Base-by-base conservation (phyloP, 2,329 filamentous ascomycete species). In the Rhynchosporium secalis region DNA sequence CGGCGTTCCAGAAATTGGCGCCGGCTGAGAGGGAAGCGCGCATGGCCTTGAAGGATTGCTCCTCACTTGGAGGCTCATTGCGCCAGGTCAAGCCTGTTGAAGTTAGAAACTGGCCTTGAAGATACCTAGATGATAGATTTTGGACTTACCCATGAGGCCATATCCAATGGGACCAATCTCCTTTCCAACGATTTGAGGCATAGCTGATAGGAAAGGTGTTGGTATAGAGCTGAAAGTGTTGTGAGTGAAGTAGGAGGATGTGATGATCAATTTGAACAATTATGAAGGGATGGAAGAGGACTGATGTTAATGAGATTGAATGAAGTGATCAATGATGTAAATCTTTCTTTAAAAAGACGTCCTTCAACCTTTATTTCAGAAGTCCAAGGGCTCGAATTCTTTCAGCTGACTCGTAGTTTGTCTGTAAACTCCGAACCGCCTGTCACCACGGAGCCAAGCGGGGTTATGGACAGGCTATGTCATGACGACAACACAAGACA, bases 1-100 rank as follows among this genome's bases (percentile, higher is more conserved):
- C 86, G 43, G 78, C 85, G 68, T 87, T 88, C 85, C 86, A 89
- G 60, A 81, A 76, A 64, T 75, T 80, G 69, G 75, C 76, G 1
- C 80, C 78, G 10, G 72, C 72, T 29, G 74, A 66, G 12, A 86
- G 72, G 5, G 85, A 77, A 20, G 81, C 78, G 67, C 81, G 81
- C 74, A 89, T 78, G 10, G 83, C 81, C 48, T 79, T 80, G 65
- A 86, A 79, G 43, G 80, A 76, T 64, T 82, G 75, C 40, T 83
- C 79, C 13, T 80, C 71, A 2, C 80, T 72, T 9, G 74, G 72
- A 15, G 68, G 67, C 1, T 66, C 31, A 26, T 64, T 60, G 5
- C 73, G 69, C 73, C 72, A 75, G 31, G 74, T 75, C 46, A 76
- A 67, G 46, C 74, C 74, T 69, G 29, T 29, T 6, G n/a, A 28